Base-by-base conservation (phyloP, 106 monocot genomes). In the Acorus calamus region DNA sequence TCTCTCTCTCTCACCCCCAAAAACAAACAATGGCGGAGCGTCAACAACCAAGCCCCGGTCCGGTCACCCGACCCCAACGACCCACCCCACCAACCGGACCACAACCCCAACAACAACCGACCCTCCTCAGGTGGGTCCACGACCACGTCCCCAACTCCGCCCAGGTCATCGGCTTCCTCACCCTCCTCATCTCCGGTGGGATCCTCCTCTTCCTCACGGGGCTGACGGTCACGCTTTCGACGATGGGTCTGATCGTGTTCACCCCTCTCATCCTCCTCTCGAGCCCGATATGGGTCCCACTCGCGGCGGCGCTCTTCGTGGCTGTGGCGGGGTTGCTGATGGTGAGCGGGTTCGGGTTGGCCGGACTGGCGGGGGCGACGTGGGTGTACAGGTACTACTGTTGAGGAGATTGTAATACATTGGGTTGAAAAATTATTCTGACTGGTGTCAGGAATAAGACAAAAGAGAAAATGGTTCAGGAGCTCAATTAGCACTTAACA, bases 241-340 rank as follows among this genome's bases (percentile, higher is more conserved):
- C 81, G 46, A 42, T 66, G 11, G 83, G 56, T 1, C 55, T 79
- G 14, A 50, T 79, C 73, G 47, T 81, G 54, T 64, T 86, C 64
- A 56, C 58, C 51, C 90, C 90, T 44, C 56, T 90, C 14, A 45
- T 78, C 2, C 52, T 90, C 10, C 60, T 90, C 12, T 65, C 86
- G 10, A 76, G 72, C 73, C 90, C 90, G 6, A 13, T 90, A 3
- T 90, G 90, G 90, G 59, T 81, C 13, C 89, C 89, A 3, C 67
- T 66, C 6, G 91, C 48, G 49, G 54, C 59, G 43, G 44, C 74
- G 8, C 3, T 73, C 11, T 73, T 80, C 73, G 28, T 79, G 3
- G 46, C 53, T 11, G 54, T 42, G 10, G 83, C 75, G 4, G 80
- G 42, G 14, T 54, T 71, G 4, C 57, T 78, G 42, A 55, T 73